Evolutionary conservation across 805 yeast genomes (phyloP).

Genomic region (Wickerhamomyces chaumierensis): DNA sequence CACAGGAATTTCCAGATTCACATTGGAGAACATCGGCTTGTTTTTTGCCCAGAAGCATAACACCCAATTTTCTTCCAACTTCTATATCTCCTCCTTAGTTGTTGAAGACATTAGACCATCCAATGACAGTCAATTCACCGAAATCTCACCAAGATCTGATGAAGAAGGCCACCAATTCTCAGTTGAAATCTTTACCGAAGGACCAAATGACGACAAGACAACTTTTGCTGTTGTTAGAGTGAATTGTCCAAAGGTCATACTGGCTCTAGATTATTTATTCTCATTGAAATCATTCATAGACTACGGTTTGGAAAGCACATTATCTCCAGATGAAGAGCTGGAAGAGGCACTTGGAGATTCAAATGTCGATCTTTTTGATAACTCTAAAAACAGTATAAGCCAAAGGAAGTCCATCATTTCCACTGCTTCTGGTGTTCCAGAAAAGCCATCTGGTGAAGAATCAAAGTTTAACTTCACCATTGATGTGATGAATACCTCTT

Average conservation of each 20-base stretch:
- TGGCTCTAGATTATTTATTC: slow-evolving; percentile 80
- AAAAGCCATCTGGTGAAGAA: not conserved
- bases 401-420: not conserved
- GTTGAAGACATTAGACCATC: slow-evolving; percentile 62
- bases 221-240: slow-evolving; percentile 48
- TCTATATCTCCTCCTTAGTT: slow-evolving; percentile 61
- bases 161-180: slow-evolving; percentile 62
- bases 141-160: slow-evolving; percentile 63
- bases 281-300: slow-evolving; percentile 59
- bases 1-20: slow-evolving; percentile 40
- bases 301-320: slow-evolving; percentile 26
- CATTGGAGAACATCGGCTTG: slow-evolving; percentile 48
- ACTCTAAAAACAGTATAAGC: no score
- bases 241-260: slow-evolving; percentile 68
- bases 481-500: slow-evolving; percentile 65
- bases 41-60: slow-evolving; percentile 39
- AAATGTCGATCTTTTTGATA: slow-evolving; percentile 3
- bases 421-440: slow-evolving; percentile 2
- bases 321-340: slow-evolving; percentile 1
- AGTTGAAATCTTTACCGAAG: slow-evolving; percentile 37
- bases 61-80: slow-evolving; percentile 45
- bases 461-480: slow-evolving; percentile 39
- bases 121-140: slow-evolving; percentile 60
- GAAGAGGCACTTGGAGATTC: not conserved
- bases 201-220: slow-evolving; percentile 26